Evolutionary conservation across 768 basidiomycete species (phyloP).

Genomic region (Agrocybe chaxingu): DNA sequence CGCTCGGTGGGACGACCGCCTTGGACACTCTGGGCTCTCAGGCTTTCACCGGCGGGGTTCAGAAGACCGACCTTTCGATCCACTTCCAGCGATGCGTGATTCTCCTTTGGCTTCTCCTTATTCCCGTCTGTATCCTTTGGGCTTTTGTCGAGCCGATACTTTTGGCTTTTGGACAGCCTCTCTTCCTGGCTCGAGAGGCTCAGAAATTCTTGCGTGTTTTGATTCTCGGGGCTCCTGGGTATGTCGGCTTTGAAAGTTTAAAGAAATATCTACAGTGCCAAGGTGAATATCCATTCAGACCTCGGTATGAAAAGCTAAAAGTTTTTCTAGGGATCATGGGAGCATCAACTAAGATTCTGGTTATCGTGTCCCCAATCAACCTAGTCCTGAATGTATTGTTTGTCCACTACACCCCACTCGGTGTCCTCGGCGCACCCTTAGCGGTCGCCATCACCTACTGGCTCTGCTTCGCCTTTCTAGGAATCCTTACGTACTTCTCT

Average conservation of each 20-base stretch:
- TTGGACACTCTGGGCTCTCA: conserved; percentile 78
- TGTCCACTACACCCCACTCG: conserved; percentile 62
- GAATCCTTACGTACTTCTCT: conserved; percentile 46
- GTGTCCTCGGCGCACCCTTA: conserved; percentile 63
- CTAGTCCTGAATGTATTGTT: conserved; percentile 53
- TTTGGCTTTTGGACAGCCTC: conserved; percentile 59
- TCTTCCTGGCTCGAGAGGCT: conserved; percentile 52
- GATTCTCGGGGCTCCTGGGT: conserved; percentile 64
- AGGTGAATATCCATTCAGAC: conserved; percentile 36
- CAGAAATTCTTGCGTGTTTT: conserved; percentile 65
- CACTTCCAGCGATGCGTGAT: conserved; percentile 70
- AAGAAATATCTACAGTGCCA: conserved; percentile 83
- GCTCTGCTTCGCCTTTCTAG: conserved; percentile 58
- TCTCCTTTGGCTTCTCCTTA: conserved; percentile 58
- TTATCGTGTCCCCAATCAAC: conserved; percentile 66
- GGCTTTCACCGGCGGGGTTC: conserved; percentile 63
- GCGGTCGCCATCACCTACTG: conserved; percentile 71
- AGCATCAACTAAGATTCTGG: conserved; percentile 61
- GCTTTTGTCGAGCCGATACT: conserved; percentile 61
- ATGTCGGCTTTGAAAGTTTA: conserved; percentile 71
- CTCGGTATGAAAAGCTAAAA: not conserved
- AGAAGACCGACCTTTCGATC: conserved; percentile 62
- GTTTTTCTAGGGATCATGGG: conserved; percentile 63
- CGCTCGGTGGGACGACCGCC: conserved; percentile 75
- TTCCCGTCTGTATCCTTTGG: conserved; percentile 67